Evolutionary conservation across 345 rosid genomes (phyloP), one percentile per base, ranked within the genome.

Genomic region (Sisymbrium altissimum): DNA sequence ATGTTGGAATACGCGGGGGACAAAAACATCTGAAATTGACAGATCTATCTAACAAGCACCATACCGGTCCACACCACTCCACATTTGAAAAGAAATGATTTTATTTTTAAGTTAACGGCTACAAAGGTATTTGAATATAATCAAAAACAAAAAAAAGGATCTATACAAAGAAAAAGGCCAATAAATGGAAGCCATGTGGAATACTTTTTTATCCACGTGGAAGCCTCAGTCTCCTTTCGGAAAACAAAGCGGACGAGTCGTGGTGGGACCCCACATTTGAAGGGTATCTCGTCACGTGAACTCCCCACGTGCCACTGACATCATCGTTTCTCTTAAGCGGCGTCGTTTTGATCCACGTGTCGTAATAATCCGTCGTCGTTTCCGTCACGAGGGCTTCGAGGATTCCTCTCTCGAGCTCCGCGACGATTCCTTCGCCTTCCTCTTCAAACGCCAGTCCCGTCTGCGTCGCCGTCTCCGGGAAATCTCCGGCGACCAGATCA

Each of bases 221-320:
- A 54, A 2, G 55, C 70, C 58, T 48, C 54, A 65, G 0, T 27
- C 73, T 74, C 25, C 58, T 46, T 58, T 55, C 61, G 67, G 30
- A 41, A 77, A 76, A 50, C 65, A 18, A 63, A 72, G 73, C 50
- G 73, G 73, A 63, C 65, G 79, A 50, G 56, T 69, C 77, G 68
- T 70, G 67, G 66, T 68, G 78, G 82, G 76, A 12, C 84, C 84
- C 80, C 29, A 6, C 55, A 12, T 71, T 32, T 70, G 54, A 69
- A 63, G 64, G 43, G 81, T 76, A 78, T 82, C 89, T 75, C 79
- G n/a, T 83, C 96, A 84, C 92, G 89, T 89, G 96, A 87, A 72
- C 55, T 3, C 59, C 83, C 86, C 88, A 87, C 76, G 96, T 87
- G 86, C 80, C 79, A 43, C 81, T 71, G 57, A 72, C 81, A 57